Percentiles rank a stretch among this genome's conserved stretches.
phyloP scores from a whole-genome alignment of 495 filamentous ascomycete genomes.

The Xeromyces bisporus region DNA sequence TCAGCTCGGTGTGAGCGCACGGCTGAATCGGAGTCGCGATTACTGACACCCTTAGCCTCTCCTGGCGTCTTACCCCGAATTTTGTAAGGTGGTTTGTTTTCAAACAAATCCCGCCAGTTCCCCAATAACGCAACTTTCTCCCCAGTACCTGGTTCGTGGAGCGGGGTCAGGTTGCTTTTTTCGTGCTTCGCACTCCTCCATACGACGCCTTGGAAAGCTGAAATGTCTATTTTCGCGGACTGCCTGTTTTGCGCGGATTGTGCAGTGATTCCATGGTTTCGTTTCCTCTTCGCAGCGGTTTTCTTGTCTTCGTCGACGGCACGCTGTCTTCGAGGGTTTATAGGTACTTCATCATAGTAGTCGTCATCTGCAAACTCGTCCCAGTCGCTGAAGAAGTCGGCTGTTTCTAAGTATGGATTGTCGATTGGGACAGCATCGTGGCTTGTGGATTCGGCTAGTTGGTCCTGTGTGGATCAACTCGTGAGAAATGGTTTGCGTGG shows the following conservation, averaged over 20 bases:
- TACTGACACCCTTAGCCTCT: too few species aligned
- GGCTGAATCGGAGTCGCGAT: too few species aligned
- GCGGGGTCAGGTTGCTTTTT: conserved; percentile 10
- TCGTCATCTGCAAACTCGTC: conserved; percentile 34
- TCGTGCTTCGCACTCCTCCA: conserved; percentile 19
- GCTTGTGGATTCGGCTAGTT: conserved; percentile 27
- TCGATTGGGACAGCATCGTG: conserved; percentile 26
- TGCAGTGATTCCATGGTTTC: conserved; percentile 1
- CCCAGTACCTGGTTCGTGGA: conserved; percentile 22
- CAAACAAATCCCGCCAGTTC: conserved; percentile 37
- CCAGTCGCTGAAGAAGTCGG: conserved; percentile 33
- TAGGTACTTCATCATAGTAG: conserved; percentile 32
- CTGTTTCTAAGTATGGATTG: conserved; percentile 24
- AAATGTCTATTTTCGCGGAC: conserved; percentile 7
- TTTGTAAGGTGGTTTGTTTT: conserved; percentile 18
- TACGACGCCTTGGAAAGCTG: conserved; percentile 23
- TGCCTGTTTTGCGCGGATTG: conserved; percentile 1
- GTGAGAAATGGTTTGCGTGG: conserved; percentile 22
- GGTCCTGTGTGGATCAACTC: conserved; percentile 21
- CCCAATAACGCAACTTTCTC: conserved; percentile 30
- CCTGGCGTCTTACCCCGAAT: too few species aligned
- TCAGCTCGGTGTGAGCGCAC: too few species aligned
- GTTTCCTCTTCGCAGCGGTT: conserved; percentile 3
- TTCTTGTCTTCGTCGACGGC: conserved; percentile 3
- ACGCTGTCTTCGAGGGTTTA: conserved; percentile 10